Evolutionary conservation across 306 rosid species (phyloP).

Genomic region (Gastrolobium bilobum): DNA sequence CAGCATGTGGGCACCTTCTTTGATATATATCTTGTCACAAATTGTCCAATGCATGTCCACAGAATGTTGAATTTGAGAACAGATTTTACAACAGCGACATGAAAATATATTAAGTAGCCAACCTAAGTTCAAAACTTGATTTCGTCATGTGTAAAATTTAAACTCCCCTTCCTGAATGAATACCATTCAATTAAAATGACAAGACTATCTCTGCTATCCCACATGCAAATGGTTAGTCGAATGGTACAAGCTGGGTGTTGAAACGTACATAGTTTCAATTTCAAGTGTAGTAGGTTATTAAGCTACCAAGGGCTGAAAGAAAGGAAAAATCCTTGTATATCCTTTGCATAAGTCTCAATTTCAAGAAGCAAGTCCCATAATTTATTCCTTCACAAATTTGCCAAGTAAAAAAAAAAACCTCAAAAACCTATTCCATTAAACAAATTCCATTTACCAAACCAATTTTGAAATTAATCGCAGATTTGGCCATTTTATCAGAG

Average conservation of each 20-base stretch:
- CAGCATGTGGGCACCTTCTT: constrained; percentile 12
- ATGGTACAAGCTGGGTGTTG: not conserved
- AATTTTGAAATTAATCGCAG: not conserved
- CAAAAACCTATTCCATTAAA: no score
- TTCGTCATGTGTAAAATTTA: no score
- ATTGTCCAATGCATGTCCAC: not conserved
- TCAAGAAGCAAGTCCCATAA: not conserved
- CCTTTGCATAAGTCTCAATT: not conserved
- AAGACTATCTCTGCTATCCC: constrained; percentile 12
- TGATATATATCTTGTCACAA: constrained; percentile 2
- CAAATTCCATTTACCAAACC: no score
- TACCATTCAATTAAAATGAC: no score
- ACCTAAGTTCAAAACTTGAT: no score
- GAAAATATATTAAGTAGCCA: no score
- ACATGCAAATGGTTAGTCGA: constrained; percentile 2
- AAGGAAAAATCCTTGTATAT: no score
- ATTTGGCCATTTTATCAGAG: not conserved
- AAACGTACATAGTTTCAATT: not conserved
- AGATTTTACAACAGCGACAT: no score
- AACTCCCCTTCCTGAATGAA: no score
- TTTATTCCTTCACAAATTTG: no score
- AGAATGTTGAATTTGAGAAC: not conserved
- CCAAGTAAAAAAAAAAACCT: no score
- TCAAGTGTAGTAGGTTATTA: not conserved
- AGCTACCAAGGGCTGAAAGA: not conserved